phyloP scores from a whole-genome alignment of 2,329 filamentous ascomycete species.

The Emmonsiellopsis sp. region DNA sequence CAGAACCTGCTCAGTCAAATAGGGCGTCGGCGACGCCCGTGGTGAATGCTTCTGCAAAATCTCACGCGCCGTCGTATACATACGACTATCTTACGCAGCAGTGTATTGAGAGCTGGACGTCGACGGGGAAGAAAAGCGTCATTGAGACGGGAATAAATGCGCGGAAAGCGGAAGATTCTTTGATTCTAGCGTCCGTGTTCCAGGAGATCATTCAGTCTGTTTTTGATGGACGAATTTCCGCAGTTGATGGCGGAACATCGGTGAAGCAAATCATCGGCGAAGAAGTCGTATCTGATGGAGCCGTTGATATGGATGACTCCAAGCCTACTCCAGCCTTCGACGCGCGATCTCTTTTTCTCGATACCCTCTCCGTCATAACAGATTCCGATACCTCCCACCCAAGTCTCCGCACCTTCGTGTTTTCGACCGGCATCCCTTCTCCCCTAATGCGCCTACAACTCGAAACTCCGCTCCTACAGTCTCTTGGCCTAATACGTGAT shows the following conservation, averaged over 20 bases:
- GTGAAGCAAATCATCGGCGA: constrained; percentile 65
- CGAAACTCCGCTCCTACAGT: constrained; percentile 67
- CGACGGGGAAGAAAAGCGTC: constrained; percentile 57
- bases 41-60: constrained; percentile 17
- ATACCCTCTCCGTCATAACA: constrained; percentile 69
- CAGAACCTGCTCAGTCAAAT: constrained; percentile 23
- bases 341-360: constrained; percentile 65
- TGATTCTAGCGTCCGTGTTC: constrained; percentile 62
- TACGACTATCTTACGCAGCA: constrained; percentile 71
- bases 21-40: constrained; percentile 16
- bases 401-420: constrained; percentile 58
- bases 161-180: constrained; percentile 57
- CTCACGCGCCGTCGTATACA: constrained; percentile 44
- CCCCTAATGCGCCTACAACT: constrained; percentile 69
- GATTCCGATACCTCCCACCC: constrained; percentile 57
- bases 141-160: constrained; percentile 57
- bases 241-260: constrained; percentile 60
- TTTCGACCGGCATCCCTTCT: constrained; percentile 63
- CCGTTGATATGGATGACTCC: constrained; percentile 38
- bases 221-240: constrained; percentile 58
- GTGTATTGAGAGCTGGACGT: constrained; percentile 58
- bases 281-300: constrained; percentile 40
- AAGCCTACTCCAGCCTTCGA: constrained; percentile 42
- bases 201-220: constrained; percentile 77
- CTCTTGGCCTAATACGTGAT: constrained; percentile 71